Conservation (phyloP, 2,329 filamentous ascomycete genomes). For the Colletotrichum cordylinicola region DNA sequence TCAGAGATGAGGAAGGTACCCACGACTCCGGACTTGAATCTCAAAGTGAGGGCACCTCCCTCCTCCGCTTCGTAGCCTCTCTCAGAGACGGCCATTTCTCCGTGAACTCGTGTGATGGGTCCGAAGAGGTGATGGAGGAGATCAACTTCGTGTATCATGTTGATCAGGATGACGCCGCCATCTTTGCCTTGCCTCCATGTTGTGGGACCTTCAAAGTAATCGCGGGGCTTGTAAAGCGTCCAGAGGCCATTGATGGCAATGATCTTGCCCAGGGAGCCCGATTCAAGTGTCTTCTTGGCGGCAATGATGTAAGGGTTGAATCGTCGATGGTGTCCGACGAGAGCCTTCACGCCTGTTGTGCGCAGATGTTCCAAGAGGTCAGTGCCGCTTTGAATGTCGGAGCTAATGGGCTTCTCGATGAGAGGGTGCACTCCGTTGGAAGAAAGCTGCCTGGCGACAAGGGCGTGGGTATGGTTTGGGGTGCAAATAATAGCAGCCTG, state of each 20-base stretch:
- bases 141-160: slow-evolving; percentile 67
- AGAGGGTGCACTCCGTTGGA: slow-evolving; percentile 55
- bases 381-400: slow-evolving; percentile 40
- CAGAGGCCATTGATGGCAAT: slow-evolving; percentile 62
- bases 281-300: slow-evolving; percentile 48
- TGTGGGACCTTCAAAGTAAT: slow-evolving; percentile 50
- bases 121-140: slow-evolving; percentile 62
- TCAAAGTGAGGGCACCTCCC: slow-evolving; percentile 57
- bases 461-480: slow-evolving; percentile 63
- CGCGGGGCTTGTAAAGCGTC: slow-evolving; percentile 54
- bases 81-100: slow-evolving; percentile 49
- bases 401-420: slow-evolving; percentile 62
- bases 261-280: slow-evolving; percentile 45
- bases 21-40: slow-evolving; percentile 59
- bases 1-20: slow-evolving; percentile 64
- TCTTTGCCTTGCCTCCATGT: slow-evolving; percentile 47
- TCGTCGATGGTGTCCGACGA: slow-evolving; percentile 64
- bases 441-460: slow-evolving; percentile 53
- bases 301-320: slow-evolving; percentile 63
- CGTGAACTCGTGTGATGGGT: slow-evolving; percentile 55
- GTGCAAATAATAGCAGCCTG: slow-evolving; percentile 64
- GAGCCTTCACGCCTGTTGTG: slow-evolving; percentile 41
- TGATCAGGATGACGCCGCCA: slow-evolving; percentile 60
- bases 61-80: slow-evolving; percentile 59
- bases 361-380: slow-evolving; percentile 32